phyloP scores from a whole-genome alignment of 129 eudicot genomes.

The Flaveria trinervia region DNA sequence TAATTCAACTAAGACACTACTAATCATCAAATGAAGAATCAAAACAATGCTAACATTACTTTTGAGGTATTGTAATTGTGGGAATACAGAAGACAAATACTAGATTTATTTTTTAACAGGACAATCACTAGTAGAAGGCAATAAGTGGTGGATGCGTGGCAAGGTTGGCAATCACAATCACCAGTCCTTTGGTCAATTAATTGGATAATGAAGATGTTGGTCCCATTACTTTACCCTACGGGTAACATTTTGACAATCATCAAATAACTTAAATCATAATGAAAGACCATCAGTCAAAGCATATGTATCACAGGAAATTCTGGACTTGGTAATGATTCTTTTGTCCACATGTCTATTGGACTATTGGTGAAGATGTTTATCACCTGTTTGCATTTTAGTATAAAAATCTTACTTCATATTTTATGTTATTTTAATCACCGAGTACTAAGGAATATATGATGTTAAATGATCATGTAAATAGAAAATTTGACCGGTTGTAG shows the following conservation, averaged over 20 bases:
- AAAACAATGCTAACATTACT: not conserved
- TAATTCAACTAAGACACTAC: too few species aligned
- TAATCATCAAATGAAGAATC: too few species aligned
- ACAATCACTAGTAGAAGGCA: not conserved
- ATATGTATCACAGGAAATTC: too few species aligned
- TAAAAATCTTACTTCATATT: too few species aligned
- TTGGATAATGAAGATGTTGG: not conserved
- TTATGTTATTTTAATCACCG: too few species aligned
- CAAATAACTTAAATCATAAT: too few species aligned
- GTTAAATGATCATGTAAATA: too few species aligned
- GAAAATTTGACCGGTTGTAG: too few species aligned
- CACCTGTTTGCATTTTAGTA: not conserved
- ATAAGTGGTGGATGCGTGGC: not conserved
- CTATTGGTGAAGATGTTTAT: too few species aligned
- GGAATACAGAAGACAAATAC: not conserved
- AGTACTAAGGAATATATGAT: too few species aligned
- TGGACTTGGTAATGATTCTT: not conserved
- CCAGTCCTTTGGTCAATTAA: not conserved
- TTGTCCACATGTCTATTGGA: not conserved
- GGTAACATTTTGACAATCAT: not conserved
- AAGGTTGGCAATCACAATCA: not conserved
- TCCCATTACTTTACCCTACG: not conserved
- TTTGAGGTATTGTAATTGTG: not conserved
- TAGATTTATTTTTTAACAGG: too few species aligned
- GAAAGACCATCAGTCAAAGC: slow-evolving; percentile 2